These are phyloP conservation scores for Botrytis paeoniae DNA, from an alignment of 2,329 filamentous ascomycete genomes.

Conservation along the genomic window DNA sequence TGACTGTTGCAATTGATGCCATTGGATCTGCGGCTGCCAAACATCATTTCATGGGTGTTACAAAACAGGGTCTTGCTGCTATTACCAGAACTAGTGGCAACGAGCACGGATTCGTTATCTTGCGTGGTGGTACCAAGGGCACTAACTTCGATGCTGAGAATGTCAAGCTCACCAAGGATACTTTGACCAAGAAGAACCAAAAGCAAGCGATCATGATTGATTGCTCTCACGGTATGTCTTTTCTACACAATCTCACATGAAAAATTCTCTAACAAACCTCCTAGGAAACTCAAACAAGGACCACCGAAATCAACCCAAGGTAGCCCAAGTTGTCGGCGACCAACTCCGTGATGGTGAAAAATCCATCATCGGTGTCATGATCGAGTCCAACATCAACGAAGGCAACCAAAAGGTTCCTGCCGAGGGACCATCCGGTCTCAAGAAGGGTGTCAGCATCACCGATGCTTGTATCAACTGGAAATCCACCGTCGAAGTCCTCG, in stretches of 20 bases:
- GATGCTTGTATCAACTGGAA: slow-evolving; percentile 97
- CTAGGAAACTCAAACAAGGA: slow-evolving; percentile 94
- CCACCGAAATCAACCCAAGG: slow-evolving; percentile 95
- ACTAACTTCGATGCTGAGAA: slow-evolving; percentile 90
- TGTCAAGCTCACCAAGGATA: slow-evolving; percentile 75
- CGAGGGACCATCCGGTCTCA: slow-evolving; percentile 73
- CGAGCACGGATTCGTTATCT: slow-evolving; percentile 95
- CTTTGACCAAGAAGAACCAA: slow-evolving; percentile 76
- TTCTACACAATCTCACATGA: background rate
- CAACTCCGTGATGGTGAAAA: slow-evolving; percentile 86
- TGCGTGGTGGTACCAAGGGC: slow-evolving; percentile 85
- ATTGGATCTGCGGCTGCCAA: slow-evolving; percentile 81
- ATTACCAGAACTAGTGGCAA: slow-evolving; percentile 93
- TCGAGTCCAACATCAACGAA: slow-evolving; percentile 96
- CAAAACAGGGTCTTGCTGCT: slow-evolving; percentile 92
- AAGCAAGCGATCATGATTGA: slow-evolving; percentile 94
- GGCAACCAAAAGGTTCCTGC: slow-evolving; percentile 82
- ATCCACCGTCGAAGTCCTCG: slow-evolving; percentile 73
- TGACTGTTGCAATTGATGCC: slow-evolving; percentile 90
- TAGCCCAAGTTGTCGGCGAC: slow-evolving; percentile 75
- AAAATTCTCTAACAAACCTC: slow-evolving; percentile 9
- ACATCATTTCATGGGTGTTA: slow-evolving; percentile 98
- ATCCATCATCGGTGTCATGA: slow-evolving; percentile 94
- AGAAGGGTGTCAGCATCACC: slow-evolving; percentile 91
- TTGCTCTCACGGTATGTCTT: slow-evolving; percentile 80